Evolutionary conservation across 768 basidiomycete genomes (phyloP).

Genomic region (Nidularia sp.): DNA sequence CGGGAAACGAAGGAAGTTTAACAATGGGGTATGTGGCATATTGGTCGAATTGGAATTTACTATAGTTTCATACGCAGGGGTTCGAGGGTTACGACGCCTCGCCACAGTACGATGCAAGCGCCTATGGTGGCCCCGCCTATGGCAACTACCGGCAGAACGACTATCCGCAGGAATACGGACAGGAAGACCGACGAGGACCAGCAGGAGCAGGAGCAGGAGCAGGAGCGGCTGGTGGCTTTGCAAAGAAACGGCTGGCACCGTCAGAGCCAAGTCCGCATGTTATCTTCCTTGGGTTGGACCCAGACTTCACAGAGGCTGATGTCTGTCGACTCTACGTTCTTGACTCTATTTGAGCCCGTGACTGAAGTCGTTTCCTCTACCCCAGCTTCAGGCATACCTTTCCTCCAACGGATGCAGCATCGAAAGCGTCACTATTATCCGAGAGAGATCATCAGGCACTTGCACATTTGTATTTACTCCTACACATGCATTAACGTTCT

Average conservation of each 20-base stretch:
- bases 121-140: slow-evolving; percentile 17
- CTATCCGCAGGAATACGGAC: slow-evolving; percentile 41
- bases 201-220: too few species aligned
- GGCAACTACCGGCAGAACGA: slow-evolving; percentile 26
- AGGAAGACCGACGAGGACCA: slow-evolving; percentile 48
- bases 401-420: slow-evolving; percentile 67
- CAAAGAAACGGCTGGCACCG: slow-evolving; percentile 75
- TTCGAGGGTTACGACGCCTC: slow-evolving; percentile 49
- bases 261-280: slow-evolving; percentile 90
- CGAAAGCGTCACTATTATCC: slow-evolving; percentile 91
- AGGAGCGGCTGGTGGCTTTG: slow-evolving; percentile 34
- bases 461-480: slow-evolving; percentile 74
- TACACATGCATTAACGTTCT: slow-evolving; percentile 72
- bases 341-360: slow-evolving; percentile 19
- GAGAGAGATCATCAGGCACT: slow-evolving; percentile 95
- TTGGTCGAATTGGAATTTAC: too few species aligned
- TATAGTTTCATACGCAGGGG: slow-evolving; percentile 9
- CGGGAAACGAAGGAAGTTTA: slow-evolving; percentile 76
- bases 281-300: slow-evolving; percentile 92
- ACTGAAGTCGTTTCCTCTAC: slow-evolving; percentile 33
- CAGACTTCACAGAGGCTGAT: slow-evolving; percentile 90
- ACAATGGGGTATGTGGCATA: slow-evolving; percentile 66
- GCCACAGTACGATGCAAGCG: slow-evolving; percentile 45
- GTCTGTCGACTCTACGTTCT: slow-evolving; percentile 54
- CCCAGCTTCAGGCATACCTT: slow-evolving; percentile 78